A percentile compares a stretch with the other conserved stretches of the same genome.
Evolutionary conservation across 1,284 basidiomycete species (phyloP).

Genomic region (Afroboletus lepidellus): DNA sequence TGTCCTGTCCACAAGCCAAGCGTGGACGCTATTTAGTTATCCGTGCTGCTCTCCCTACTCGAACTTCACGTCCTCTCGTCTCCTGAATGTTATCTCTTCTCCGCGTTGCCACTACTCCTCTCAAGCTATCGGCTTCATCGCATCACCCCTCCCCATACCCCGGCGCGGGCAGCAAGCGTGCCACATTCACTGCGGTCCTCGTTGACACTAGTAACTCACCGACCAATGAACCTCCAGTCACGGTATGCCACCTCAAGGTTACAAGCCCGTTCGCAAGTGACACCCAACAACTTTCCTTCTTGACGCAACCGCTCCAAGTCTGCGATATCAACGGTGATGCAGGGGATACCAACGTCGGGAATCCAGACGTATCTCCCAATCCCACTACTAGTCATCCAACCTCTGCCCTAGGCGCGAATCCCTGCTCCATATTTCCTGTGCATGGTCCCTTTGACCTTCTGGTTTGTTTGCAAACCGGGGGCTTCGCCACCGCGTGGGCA

Average conservation of each 20-base stretch:
- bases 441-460: slow-evolving; percentile 29
- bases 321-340: neutral
- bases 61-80: neutral
- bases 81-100: slow-evolving; percentile 17
- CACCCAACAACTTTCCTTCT: neutral
- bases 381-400: neutral
- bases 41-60: neutral
- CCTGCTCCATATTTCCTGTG: slow-evolving; percentile 17
- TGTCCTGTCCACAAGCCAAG: slow-evolving; percentile 15
- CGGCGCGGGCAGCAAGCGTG: slow-evolving; percentile 4
- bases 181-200: slow-evolving; percentile 6
- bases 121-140: slow-evolving; percentile 7
- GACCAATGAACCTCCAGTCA: neutral
- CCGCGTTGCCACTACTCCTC: slow-evolving; percentile 4
- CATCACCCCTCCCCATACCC: slow-evolving; percentile 3
- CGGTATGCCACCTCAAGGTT: neutral
- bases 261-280: neutral
- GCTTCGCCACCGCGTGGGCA: slow-evolving; percentile 23
- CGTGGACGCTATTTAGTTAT: slow-evolving; percentile 18
- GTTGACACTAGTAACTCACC: slow-evolving; percentile 2
- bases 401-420: neutral
- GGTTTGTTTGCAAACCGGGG: slow-evolving; percentile 18
- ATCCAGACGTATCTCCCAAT: neutral
- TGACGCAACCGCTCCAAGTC: neutral
- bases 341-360: neutral